phyloP scores from a whole-genome alignment of 169 alveolate genomes.

The Plasmodium falciparum region DNA sequence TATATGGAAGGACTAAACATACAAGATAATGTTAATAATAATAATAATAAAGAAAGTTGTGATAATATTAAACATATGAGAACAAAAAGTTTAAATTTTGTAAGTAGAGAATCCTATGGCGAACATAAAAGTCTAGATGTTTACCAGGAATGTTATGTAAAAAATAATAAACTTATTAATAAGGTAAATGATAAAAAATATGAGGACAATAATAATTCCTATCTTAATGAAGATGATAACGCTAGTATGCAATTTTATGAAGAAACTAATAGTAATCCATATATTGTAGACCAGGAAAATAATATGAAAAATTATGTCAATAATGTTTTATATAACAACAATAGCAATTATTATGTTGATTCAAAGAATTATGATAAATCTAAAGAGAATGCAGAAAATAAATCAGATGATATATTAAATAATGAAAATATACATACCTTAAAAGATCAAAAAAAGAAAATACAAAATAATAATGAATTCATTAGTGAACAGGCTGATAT shows the following conservation, averaged over 20 bases:
- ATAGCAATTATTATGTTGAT: background rate
- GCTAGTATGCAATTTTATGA: too few relatives aligned
- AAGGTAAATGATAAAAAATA: conserved; percentile 10
- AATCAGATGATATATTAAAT: too few relatives aligned
- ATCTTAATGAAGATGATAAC: too few relatives aligned
- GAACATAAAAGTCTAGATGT: background rate
- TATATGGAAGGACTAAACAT: background rate
- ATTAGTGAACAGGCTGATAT: too few relatives aligned
- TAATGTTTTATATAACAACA: background rate
- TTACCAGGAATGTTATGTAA: conserved; percentile 38
- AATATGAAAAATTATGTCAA: background rate
- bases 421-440: too few relatives aligned
- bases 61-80: background rate
- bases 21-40: background rate
- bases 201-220: background rate
- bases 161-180: background rate
- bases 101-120: background rate
- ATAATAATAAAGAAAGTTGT: background rate
- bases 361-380: too few relatives aligned
- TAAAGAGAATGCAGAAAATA: too few relatives aligned
- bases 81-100: conserved; percentile 21
- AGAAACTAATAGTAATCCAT: too few relatives aligned
- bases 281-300: background rate
- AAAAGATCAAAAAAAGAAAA: too few relatives aligned
- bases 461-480: too few relatives aligned